These are phyloP conservation scores for Phialocephala sp. DNA, from an alignment of 2,329 filamentous ascomycete genomes.

Conservation along the genomic window DNA sequence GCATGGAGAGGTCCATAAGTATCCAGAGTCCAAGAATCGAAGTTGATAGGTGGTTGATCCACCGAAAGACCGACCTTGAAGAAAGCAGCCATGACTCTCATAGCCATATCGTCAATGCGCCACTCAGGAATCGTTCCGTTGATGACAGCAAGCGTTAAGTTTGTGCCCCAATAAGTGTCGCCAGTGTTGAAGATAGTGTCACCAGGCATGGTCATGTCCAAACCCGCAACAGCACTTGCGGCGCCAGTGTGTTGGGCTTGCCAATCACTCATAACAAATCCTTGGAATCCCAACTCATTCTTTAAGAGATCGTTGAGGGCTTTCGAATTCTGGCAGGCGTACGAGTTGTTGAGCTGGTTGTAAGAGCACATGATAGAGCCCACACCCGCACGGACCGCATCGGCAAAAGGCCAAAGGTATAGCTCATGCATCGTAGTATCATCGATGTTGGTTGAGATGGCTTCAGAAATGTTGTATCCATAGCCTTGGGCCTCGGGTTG, in stretches of 20 bases:
- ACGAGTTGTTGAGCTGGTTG: constrained; percentile 81
- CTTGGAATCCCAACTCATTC: constrained; percentile 80
- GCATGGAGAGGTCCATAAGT: constrained; percentile 74
- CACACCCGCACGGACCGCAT: constrained; percentile 71
- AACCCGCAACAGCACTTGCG: constrained; percentile 69
- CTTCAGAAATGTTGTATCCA: constrained; percentile 67
- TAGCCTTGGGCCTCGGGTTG: constrained; percentile 54
- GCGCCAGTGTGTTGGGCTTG: constrained; percentile 74
- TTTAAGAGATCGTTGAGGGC: constrained; percentile 78
- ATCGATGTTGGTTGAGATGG: constrained; percentile 59
- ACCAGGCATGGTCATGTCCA: constrained; percentile 90
- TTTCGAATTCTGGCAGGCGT: constrained; percentile 80
- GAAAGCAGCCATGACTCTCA: constrained; percentile 76
- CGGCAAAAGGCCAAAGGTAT: constrained; percentile 65
- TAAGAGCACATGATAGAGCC: constrained; percentile 87
- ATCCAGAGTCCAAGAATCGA: constrained; percentile 84
- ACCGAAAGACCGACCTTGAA: constrained; percentile 68
- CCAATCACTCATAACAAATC: constrained; percentile 84
- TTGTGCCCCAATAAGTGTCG: constrained; percentile 72
- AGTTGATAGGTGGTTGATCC: constrained; percentile 66
- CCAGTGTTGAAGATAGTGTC: constrained; percentile 80
- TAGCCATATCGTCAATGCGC: constrained; percentile 89
- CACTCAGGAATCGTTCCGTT: constrained; percentile 90
- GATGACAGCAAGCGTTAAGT: constrained; percentile 84
- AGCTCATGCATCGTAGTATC: constrained; percentile 67